Base-by-base conservation (phyloP, 169 alveolate genomes). In the Cystoisospora suis region DNA sequence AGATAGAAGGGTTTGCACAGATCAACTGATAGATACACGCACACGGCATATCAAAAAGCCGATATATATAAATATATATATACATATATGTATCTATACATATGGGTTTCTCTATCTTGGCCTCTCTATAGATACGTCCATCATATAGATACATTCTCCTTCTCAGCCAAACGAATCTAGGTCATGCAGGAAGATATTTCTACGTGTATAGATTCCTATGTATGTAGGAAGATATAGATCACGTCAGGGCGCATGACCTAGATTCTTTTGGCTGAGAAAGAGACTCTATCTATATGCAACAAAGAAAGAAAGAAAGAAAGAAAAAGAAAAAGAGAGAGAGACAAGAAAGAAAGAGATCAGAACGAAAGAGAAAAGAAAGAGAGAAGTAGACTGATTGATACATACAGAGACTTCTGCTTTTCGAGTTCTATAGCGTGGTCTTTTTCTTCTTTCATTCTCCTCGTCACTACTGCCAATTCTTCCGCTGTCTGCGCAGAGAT, bases 371-470 rank as follows among this genome's bases (percentile, higher is more conserved):
- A n/a, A n/a, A n/a, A n/a, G n/a, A n/a, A n/a, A n/a, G n/a, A n/a
- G n/a, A n/a, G 9, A 53, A 9, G 20, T 53, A 53, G n/a, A 53
- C 65, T 20, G 20, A 20, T 9, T 20, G 65, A 15, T 9, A 12
- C 80, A 34, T 40, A 72, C 83, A 15, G 83, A 38, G 34, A 17
- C 29, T 2, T 15, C 83, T 72, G 83, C 27, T 72, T 34, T 27
- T 72, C 83, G n/a, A 72, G 83, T 0, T 34, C 42, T 0, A 72
- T 53, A 27, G 83, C 83, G 27, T 72, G 83, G 40, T 72, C 53
- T 34, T 38, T 32, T 40, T 72, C 83, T 32, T 72, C 83, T 5
- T 53, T 20, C 23, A 72, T 46, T 6, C 83, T n/a, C 56, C 83
- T 46, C 83, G 83, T 72, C 1, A 56, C 83, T 1, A 9, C 83